Percentiles rank a stretch among this genome's conserved stretches.
phyloP scores from a whole-genome alignment of 2,329 filamentous ascomycete genomes.

The Paraconiothyrium brasiliense region DNA sequence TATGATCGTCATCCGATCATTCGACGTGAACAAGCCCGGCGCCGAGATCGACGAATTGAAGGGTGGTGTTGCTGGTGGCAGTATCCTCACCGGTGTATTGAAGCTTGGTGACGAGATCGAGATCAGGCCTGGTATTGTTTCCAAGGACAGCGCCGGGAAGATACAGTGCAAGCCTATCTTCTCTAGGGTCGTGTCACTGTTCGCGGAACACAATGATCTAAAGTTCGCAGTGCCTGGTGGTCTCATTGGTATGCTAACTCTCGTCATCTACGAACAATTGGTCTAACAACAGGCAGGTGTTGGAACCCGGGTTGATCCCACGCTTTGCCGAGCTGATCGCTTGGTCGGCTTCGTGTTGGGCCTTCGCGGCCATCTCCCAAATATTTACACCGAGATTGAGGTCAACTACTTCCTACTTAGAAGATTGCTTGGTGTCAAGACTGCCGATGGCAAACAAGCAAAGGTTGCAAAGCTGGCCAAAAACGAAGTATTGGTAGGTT shows the following conservation, averaged over 20 bases:
- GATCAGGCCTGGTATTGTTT: conserved; percentile 98
- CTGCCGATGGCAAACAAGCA: conserved; percentile 97
- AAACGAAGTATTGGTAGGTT: conserved; percentile 82
- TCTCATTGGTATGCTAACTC: conserved; percentile 71
- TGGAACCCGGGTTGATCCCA: conserved; percentile 95
- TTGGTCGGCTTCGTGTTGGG: conserved; percentile 97
- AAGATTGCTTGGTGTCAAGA: conserved; percentile 93
- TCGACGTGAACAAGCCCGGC: conserved; percentile 99
- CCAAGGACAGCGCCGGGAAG: conserved; percentile 90
- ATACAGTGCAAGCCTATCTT: conserved; percentile 98
- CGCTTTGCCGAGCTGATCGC: conserved; percentile 97
- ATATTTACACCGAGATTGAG: conserved; percentile 98
- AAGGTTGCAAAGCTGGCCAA: conserved; percentile 98
- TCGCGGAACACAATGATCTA: conserved; percentile 97
- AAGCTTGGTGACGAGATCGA: conserved; percentile 99
- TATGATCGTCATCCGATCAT: conserved; percentile 99
- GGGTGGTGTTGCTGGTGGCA: conserved; percentile 97
- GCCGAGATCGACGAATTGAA: conserved; percentile 98
- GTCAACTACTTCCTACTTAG: conserved; percentile 98
- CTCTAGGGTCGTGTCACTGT: conserved; percentile 91
- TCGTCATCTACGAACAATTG: neutral
- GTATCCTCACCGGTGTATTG: conserved; percentile 93
- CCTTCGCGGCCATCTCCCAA: conserved; percentile 89
- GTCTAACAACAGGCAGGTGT: conserved; percentile 67
- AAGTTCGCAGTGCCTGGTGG: conserved; percentile 98